These are phyloP conservation scores for Tolypocladium sp. DNA, from an alignment of 2,329 filamentous ascomycete species.

Conservation along the genomic window DNA sequence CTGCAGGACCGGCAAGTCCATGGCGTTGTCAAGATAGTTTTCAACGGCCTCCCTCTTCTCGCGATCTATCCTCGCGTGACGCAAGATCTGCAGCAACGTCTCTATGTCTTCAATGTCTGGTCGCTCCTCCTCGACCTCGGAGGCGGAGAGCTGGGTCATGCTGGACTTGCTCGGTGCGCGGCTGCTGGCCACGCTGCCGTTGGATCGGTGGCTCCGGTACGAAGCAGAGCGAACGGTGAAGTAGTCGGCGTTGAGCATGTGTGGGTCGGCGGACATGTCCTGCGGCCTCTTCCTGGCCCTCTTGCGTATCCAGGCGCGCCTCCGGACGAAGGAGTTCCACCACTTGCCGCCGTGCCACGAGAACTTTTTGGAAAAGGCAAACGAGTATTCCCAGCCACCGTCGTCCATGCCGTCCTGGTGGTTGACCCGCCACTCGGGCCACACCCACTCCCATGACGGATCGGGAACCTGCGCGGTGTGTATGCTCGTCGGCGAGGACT, in stretches of 20 bases:
- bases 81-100: conserved; percentile 60
- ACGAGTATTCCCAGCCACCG: conserved; percentile 93
- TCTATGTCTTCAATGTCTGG: conserved; percentile 53
- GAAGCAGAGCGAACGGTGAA: conserved; percentile 62
- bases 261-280: conserved; percentile 41
- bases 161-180: conserved; percentile 25
- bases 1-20: conserved; percentile 68
- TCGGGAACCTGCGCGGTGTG: conserved; percentile 88
- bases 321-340: conserved; percentile 91
- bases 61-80: conserved; percentile 68
- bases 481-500: conserved; percentile 56
- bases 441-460: conserved; percentile 87
- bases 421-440: conserved; percentile 55
- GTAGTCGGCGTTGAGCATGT: conserved; percentile 68
- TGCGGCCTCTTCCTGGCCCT: conserved; percentile 51
- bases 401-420: conserved; percentile 72
- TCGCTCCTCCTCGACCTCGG: conserved; percentile 46
- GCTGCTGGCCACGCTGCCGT: conserved; percentile 22
- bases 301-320: conserved; percentile 80
- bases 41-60: conserved; percentile 82
- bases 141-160: conserved; percentile 23
- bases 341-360: conserved; percentile 86
- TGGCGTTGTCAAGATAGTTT: conserved; percentile 70
- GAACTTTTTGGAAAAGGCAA: conserved; percentile 66
- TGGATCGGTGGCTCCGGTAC: conserved; percentile 20